phyloP scores from a whole-genome alignment of 371 early-diverging fungal species.

The Mucor velutinosus region DNA sequence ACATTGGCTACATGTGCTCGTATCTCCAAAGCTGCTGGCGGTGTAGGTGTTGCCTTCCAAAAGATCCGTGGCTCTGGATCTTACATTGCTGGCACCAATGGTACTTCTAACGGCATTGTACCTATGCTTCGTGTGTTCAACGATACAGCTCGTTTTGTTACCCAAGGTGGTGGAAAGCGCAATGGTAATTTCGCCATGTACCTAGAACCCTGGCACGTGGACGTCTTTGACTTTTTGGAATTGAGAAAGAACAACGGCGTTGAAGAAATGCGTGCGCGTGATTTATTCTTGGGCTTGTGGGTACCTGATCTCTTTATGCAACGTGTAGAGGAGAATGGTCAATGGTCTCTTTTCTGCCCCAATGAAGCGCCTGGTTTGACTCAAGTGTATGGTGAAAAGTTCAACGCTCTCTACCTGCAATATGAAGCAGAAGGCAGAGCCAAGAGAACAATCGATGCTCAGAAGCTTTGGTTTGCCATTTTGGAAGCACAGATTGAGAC shows the following conservation, averaged over 20 bases:
- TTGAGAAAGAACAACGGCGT: slow-evolving; percentile 99
- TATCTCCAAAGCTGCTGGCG: slow-evolving; percentile 99
- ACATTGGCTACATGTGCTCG: slow-evolving; percentile 97
- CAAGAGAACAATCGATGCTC: slow-evolving; percentile 91
- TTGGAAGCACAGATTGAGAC: slow-evolving; percentile 99
- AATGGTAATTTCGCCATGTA: slow-evolving; percentile 99
- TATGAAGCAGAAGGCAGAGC: slow-evolving; percentile 92
- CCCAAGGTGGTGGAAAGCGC: slow-evolving; percentile 99
- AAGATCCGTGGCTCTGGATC: slow-evolving; percentile 95
- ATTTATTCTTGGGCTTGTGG: slow-evolving; percentile 98
- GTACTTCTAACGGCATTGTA: slow-evolving; percentile 97
- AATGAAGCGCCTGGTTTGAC: slow-evolving; percentile 93
- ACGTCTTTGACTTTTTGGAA: slow-evolving; percentile 98
- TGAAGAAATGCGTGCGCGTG: slow-evolving; percentile 97
- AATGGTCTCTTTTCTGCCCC: slow-evolving; percentile 98
- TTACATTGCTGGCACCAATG: slow-evolving; percentile 98
- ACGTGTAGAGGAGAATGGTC: slow-evolving; percentile 92
- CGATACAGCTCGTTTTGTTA: slow-evolving; percentile 98
- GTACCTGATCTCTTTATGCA: slow-evolving; percentile 99
- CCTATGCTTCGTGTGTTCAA: slow-evolving; percentile 99
- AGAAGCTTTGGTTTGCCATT: slow-evolving; percentile 99
- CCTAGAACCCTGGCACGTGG: slow-evolving; percentile 99
- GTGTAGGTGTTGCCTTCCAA: slow-evolving; percentile 97
- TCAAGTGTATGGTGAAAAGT: slow-evolving; percentile 96
- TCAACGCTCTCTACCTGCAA: slow-evolving; percentile 86